These are phyloP conservation scores for Carpinus fangiana DNA, from an alignment of 306 rosid genomes.

Conservation along the genomic window DNA sequence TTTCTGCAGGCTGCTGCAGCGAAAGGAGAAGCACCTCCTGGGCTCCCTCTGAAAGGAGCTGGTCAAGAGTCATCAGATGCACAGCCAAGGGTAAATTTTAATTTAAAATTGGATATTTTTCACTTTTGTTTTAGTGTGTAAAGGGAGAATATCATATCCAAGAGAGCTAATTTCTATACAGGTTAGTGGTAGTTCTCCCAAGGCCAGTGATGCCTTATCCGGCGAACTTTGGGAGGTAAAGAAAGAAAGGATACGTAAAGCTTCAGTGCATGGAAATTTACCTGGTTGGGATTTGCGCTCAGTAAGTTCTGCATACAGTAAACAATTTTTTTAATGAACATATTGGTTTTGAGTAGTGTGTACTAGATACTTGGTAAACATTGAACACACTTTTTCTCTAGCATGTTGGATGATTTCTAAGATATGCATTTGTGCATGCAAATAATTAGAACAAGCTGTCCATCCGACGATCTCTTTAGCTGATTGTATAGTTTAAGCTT, in stretches of 20 bases:
- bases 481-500: background rate
- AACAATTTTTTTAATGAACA: background rate
- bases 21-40: conserved; percentile 98
- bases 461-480: background rate
- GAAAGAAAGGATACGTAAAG: conserved; percentile 84
- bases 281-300: conserved; percentile 96
- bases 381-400: background rate
- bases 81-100: conserved; percentile 55
- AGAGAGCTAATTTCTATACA: conserved; percentile 32
- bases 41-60: conserved; percentile 96
- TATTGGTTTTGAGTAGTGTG: background rate
- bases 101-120: conserved; percentile 22
- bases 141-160: conserved; percentile 18
- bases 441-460: background rate
- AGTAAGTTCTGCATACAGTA: conserved; percentile 49
- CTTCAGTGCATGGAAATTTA: conserved; percentile 66
- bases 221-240: conserved; percentile 98
- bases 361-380: background rate
- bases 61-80: conserved; percentile 96
- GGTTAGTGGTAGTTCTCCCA: conserved; percentile 79
- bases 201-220: conserved; percentile 93
- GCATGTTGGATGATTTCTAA: background rate
- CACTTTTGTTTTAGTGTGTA: background rate
- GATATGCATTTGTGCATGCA: background rate
- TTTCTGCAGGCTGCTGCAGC: conserved; percentile 94